These are phyloP conservation scores for Xylariaceae sp. DNA, from an alignment of 2,329 filamentous ascomycete genomes.

Conservation along the genomic window DNA sequence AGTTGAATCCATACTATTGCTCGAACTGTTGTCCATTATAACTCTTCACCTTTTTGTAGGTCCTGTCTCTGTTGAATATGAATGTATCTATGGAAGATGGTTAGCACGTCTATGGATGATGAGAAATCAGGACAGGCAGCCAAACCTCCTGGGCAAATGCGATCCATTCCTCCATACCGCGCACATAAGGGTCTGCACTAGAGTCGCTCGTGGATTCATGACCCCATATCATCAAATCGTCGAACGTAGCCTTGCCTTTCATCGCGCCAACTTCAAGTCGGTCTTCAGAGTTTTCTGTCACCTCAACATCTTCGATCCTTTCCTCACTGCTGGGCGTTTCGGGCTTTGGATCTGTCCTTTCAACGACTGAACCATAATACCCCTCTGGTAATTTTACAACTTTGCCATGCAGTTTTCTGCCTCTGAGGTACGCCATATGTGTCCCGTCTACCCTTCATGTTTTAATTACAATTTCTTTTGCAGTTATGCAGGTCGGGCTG, in stretches of 20 bases:
- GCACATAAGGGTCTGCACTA: conserved; percentile 71
- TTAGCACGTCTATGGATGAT: conserved; percentile 22
- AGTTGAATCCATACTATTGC: not conserved
- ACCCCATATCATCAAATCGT: conserved; percentile 81
- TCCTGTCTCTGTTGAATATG: conserved; percentile 34
- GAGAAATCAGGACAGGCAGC: not conserved
- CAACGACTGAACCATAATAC: conserved; percentile 70
- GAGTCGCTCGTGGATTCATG: conserved; percentile 72
- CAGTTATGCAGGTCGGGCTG: conserved; percentile 26
- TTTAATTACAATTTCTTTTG: conserved; percentile 11
- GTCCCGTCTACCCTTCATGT: conserved; percentile 50
- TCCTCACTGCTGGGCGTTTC: conserved; percentile 36
- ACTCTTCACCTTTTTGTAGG: conserved; percentile 16
- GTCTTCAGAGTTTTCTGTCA: conserved; percentile 52
- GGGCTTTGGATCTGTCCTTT: conserved; percentile 49
- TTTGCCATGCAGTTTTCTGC: conserved; percentile 77
- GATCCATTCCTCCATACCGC: conserved; percentile 82
- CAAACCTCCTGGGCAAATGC: conserved; percentile 69
- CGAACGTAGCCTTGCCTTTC: conserved; percentile 71
- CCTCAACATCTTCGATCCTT: conserved; percentile 47
- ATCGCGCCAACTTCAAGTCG: conserved; percentile 60
- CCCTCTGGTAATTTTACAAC: conserved; percentile 69
- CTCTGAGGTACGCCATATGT: conserved; percentile 73
- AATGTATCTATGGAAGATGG: conserved; percentile 40
- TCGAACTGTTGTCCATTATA: not conserved